Base-by-base conservation (phyloP, 2,329 filamentous ascomycete genomes). In the Arthrobotrys megalospora region DNA sequence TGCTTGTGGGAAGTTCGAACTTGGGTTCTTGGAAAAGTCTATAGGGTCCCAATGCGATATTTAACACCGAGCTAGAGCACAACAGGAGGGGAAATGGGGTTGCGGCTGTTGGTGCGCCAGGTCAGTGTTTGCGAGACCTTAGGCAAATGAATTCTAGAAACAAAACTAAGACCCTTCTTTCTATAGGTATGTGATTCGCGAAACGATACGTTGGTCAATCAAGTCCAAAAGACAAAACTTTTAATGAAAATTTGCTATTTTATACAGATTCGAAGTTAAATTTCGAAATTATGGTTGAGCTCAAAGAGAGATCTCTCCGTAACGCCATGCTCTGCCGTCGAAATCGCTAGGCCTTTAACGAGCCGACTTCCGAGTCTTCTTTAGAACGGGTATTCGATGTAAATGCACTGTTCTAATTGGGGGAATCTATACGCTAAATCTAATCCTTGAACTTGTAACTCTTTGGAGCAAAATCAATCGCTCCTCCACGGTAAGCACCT, bases 381-480 rank as follows among this genome's bases (percentile, higher is more conserved):
- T 24, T 41, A 41, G n/a, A 43, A 60, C 16, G 34, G 10, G 10
- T 58, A 8, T 14, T 21, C 5, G 10, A n/a, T 60, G 14, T 55
- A 60, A 60, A 60, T 60, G 16, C 19, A n/a, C 34, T 7, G 55
- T n/a, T 60, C 32, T 60, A 43, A 24, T 28, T 14, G 12, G 24
- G 11, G 36, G 52, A n/a, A 28, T 60, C 34, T 60, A 43, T 41
- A 60, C 34, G 8, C 55, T 43, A 43, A 24, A 34, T 41, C 34
- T 89, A 97, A 82, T 97, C 93, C 1, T 97, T 94, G 85, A 99
- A 99, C 86, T 97, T 97, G 86, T 97, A 92, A 75, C 93, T 92
- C 85, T 95, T 91, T 19, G 91, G 90, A 12, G 88, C 86, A 66
- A 95, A 92, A 83, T 99, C 94, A 82, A 99, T 97, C 65, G 88